Percentiles rank a stretch among this genome's conserved stretches.
These are phyloP conservation scores for Lachancea kluyveri DNA, from an alignment of 805 yeast genomes.

Conservation along the genomic window DNA sequence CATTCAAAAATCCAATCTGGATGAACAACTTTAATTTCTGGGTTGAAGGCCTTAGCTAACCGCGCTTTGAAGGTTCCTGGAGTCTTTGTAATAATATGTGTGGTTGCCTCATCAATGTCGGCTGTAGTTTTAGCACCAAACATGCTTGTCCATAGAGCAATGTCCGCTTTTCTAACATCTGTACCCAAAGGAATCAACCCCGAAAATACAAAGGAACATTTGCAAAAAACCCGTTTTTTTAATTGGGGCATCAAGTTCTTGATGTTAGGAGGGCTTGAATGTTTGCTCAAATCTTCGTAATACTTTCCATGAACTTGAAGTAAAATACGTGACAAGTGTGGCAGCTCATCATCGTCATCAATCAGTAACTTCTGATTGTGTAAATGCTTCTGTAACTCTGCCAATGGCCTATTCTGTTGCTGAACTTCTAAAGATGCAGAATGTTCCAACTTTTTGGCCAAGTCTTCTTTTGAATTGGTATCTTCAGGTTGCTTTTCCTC, in stretches of 20 bases:
- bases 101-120: constrained; percentile 65
- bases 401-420: constrained; percentile 76
- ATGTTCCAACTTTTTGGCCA: constrained; percentile 54
- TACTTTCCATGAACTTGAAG: constrained; percentile 59
- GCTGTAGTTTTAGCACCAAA: constrained; percentile 84
- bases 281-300: constrained; percentile 42
- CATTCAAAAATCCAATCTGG: constrained; percentile 93
- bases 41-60: constrained; percentile 60
- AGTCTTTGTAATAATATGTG: constrained; percentile 81
- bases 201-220: constrained; percentile 68
- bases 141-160: constrained; percentile 85
- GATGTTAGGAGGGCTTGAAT: constrained; percentile 53
- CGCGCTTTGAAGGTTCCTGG: constrained; percentile 81
- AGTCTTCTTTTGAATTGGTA: constrained; percentile 34
- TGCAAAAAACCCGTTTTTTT: constrained; percentile 62
- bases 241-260: constrained; percentile 66
- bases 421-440: constrained; percentile 72
- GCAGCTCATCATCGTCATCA: constrained; percentile 79
- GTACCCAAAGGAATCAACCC: constrained; percentile 88
- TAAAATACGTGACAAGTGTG: constrained; percentile 55
- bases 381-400: constrained; percentile 70
- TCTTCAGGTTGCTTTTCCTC: constrained; percentile 21
- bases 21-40: constrained; percentile 67
- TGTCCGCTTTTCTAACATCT: constrained; percentile 67
- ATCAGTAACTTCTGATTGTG: constrained; percentile 47